Base-by-base conservation (phyloP, 2,329 filamentous ascomycete species). In the Dactylonectria estremocensis region DNA sequence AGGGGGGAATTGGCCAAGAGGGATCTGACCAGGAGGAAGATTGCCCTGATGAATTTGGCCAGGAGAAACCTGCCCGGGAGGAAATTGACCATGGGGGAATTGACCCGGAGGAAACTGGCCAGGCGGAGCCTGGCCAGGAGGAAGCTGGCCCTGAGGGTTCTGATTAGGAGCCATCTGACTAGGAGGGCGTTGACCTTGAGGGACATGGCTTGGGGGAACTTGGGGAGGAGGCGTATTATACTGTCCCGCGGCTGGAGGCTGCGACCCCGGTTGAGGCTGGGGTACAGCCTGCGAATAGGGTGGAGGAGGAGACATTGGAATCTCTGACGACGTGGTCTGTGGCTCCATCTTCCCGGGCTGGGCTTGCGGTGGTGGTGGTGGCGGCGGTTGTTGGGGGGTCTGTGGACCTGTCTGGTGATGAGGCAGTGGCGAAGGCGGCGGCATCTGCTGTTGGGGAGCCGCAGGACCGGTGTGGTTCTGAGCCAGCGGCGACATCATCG, bases 231-330 rank as follows among this genome's bases (percentile, higher is more conserved):
- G 66, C 11, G 54, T 24, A 20, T 73, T 67, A 20, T 73, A 72
- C 13, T 72, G 69, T 11, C 53, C 72, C 50, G 64, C 31, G 46
- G 49, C 35, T 56, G 66, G 62, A 49, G 67, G 66, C 10, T 72
- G 69, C 18, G 67, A 57, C 54, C 53, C 72, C 20, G 66, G 68
- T 28, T 70, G 4, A 7, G 24, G 55, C 45, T 45, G 35, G 9
- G 59, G 55, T 10, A 18, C 35, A 16, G 61, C 58, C 31, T 72
- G 72, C n/a, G 62, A 64, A 64, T 76, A 76, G 4, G 74, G 72
- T 55, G 74, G 74, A 13, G 73, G 74, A 10, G 74, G 74, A 28
- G 73, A 74, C 33, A 69, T 67, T 11, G 73, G 67, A 18, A 57
- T 64, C n/a, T 60, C 24, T 11, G 49, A 28, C 33, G 64, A 52